Conservation (phyloP, 257 asterid genomes). For the Nemophila menziesii region DNA sequence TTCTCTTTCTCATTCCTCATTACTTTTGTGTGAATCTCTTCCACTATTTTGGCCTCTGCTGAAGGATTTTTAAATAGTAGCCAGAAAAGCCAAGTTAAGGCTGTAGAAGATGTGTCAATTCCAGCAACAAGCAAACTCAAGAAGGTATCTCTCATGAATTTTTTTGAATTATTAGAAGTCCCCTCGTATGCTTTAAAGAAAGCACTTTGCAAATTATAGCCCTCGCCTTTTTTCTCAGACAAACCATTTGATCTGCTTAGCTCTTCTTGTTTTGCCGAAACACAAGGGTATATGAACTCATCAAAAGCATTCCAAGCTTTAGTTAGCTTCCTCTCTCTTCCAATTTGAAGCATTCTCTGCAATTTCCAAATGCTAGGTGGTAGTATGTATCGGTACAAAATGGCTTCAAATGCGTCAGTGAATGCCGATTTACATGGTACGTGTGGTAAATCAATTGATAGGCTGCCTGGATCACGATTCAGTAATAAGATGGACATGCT, state of each 20-base stretch:
- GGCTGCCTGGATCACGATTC: constrained; percentile 41
- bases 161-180: constrained; percentile 16
- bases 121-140: constrained; percentile 49
- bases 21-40: constrained; percentile 23
- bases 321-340: constrained; percentile 25
- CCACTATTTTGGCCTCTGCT: constrained; percentile 21
- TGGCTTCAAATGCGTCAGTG: constrained; percentile 42
- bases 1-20: background rate
- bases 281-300: constrained; percentile 19
- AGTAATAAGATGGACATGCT: constrained; percentile 31
- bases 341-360: constrained; percentile 31
- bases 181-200: constrained; percentile 19
- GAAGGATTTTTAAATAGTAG: constrained; percentile 30
- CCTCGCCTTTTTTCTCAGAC: background rate
- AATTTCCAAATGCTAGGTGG: constrained; percentile 31
- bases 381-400: constrained; percentile 36
- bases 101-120: constrained; percentile 47
- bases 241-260: constrained; percentile 8
- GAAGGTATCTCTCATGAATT: constrained; percentile 40
- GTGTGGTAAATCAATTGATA: constrained; percentile 22
- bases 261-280: constrained; percentile 16
- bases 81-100: constrained; percentile 52
- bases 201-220: constrained; percentile 26
- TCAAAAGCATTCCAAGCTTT: constrained; percentile 26
- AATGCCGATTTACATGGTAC: constrained; percentile 44